Base-by-base conservation (phyloP, 805 yeast species). In the Candida ortonii region DNA sequence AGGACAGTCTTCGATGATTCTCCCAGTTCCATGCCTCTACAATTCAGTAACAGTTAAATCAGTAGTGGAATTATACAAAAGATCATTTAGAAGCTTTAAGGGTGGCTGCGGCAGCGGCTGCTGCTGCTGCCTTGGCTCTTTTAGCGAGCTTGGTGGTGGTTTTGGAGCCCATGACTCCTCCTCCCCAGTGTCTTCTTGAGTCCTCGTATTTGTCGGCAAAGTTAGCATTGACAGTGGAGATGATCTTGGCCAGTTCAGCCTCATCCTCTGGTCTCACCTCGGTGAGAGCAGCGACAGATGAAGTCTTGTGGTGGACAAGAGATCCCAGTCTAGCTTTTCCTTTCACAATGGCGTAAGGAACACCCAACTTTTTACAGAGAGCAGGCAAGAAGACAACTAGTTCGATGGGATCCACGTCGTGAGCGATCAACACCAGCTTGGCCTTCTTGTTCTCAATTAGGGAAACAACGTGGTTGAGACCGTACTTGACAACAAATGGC, bases 401-500 rank as follows among this genome's bases (percentile, higher is more conserved):
- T 77, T 90, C 98, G 64, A 90, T 85, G 65, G 98, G 98, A 78
- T 90, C 98, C 61, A 90, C 98, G 59, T 90, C 98, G 77, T 90
- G 84, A 68, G 98, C 97, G 62, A 90, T 90, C 70, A 90, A 80
- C 48, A 90, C 97, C 60, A 90, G 80, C 73, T 87, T 86, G 55
- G 96, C 94, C 82, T 90, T 90, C 84, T 90, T 93, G 94, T 87
- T 86, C 81, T 90, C 98, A 60, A 90, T 71, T 56, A 90, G 80
- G 47, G 95, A 83, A 61, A 89, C 96, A 75, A 90, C 96, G 76
- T 90, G 98, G 89, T 90, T 90, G 64, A 90, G 79, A 80, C 98
- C 98, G 79, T 81, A 90, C 80, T 90, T 90, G 69, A 90, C 94
- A 60, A 77, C 90, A 71, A 77, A 87, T 62, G 98, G 98, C 80